Conservation (phyloP, 2,329 filamentous ascomycete species). For the Tolypocladium guangdongense region DNA sequence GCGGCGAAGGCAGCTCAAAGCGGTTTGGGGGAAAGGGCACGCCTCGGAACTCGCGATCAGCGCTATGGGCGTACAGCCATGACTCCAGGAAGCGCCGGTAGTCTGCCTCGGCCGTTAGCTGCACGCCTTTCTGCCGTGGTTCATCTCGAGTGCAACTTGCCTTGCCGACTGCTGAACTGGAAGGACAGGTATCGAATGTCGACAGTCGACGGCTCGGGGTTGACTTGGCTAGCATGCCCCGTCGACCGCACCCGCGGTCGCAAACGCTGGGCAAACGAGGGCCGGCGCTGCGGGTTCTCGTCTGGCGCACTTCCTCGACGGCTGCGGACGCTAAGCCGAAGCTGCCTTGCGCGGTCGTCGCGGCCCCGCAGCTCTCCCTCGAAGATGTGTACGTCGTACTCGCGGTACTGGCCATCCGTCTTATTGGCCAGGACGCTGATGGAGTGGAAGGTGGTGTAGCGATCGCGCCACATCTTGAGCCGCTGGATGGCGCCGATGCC, state of each 20-base stretch:
- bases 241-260: constrained; percentile 26
- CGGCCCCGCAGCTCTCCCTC: constrained; percentile 33
- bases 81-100: constrained; percentile 34
- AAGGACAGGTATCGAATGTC: constrained; percentile 39
- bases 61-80: constrained; percentile 34
- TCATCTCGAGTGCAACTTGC: constrained; percentile 17
- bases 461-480: constrained; percentile 41
- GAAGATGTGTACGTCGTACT: constrained; percentile 36
- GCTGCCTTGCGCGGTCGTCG: constrained; percentile 33
- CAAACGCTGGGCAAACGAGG: constrained; percentile 32
- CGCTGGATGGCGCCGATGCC: constrained; percentile 41
- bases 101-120: constrained; percentile 17
- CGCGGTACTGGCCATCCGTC: constrained; percentile 32
- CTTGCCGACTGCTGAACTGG: constrained; percentile 36
- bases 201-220: constrained; percentile 14
- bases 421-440: constrained; percentile 37
- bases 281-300: constrained; percentile 25
- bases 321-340: constrained; percentile 29
- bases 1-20: constrained; percentile 35
- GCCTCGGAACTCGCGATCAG: constrained; percentile 34
- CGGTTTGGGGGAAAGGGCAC: constrained; percentile 33
- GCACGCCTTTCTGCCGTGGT: neutral
- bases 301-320: constrained; percentile 31
- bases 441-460: constrained; percentile 35
- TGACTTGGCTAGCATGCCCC: constrained; percentile 9